These are phyloP conservation scores for Diaporthe vexans DNA, from an alignment of 2,329 filamentous ascomycete species.

Conservation along the genomic window DNA sequence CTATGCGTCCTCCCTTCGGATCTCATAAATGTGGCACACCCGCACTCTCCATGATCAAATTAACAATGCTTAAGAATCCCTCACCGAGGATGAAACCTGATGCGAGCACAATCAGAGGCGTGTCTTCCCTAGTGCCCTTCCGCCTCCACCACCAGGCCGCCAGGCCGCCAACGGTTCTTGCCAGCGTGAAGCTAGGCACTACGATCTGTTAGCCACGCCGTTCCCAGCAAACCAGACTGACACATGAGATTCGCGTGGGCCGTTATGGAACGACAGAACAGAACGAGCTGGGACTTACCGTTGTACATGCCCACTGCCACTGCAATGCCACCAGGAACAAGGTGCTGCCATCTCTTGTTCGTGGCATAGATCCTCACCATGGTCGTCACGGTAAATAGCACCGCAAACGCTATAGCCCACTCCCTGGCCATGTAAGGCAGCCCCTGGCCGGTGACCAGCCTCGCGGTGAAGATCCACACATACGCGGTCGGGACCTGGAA, in stretches of 20 bases:
- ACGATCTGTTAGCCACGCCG: slow-evolving; percentile 8
- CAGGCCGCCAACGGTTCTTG: slow-evolving; percentile 84
- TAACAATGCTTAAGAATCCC: slow-evolving; percentile 91
- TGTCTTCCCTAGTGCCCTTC: slow-evolving; percentile 68
- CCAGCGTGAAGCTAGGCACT: slow-evolving; percentile 93
- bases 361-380: slow-evolving; percentile 73
- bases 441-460: slow-evolving; percentile 91
- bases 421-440: slow-evolving; percentile 86
- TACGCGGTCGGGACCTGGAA: slow-evolving; percentile 96
- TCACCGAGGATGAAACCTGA: slow-evolving; percentile 92
- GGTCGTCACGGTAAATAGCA: slow-evolving; percentile 81
- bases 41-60: slow-evolving; percentile 84
- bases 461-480: slow-evolving; percentile 97
- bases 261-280: neutral
- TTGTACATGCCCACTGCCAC: slow-evolving; percentile 83
- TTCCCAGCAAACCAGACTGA: too few species aligned
- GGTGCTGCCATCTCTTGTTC: slow-evolving; percentile 76
- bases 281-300: slow-evolving; percentile 11
- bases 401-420: slow-evolving; percentile 81
- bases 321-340: slow-evolving; percentile 92
- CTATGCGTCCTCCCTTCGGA: neutral
- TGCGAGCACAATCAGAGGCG: slow-evolving; percentile 90
- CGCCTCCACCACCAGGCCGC: slow-evolving; percentile 82
- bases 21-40: slow-evolving; percentile 78
- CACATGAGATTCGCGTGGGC: too few species aligned